Conservation (phyloP, 768 basidiomycete species). For the Rhodotorula paludigena region DNA sequence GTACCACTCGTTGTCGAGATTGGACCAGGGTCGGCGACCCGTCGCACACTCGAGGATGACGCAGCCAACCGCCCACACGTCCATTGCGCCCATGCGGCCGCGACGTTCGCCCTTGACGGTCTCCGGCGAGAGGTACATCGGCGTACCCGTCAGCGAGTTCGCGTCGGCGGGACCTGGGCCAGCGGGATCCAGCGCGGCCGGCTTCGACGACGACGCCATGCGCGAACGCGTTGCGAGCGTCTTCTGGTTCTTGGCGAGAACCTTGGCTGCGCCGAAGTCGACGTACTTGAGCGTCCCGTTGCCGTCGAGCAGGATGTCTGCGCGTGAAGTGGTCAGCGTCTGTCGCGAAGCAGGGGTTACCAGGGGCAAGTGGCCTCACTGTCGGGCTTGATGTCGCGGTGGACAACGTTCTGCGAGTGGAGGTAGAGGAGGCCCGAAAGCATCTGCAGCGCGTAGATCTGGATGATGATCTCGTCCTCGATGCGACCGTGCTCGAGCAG, state of each 20-base stretch:
- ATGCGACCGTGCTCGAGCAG: conserved; percentile 87
- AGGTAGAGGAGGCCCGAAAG: conserved; percentile 88
- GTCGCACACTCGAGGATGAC: conserved; percentile 96
- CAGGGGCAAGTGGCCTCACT: conserved; percentile 64
- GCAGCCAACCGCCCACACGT: conserved; percentile 96
- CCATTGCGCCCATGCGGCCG: conserved; percentile 90
- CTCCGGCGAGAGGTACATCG: conserved; percentile 99
- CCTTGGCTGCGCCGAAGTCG: conserved; percentile 95
- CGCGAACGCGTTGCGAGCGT: conserved; percentile 56
- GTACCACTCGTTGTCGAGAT: conserved; percentile 97
- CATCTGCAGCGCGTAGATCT: conserved; percentile 96
- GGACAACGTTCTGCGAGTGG: conserved; percentile 84
- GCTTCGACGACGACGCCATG: conserved; percentile 46
- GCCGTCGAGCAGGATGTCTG: conserved; percentile 88
- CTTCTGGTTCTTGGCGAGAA: conserved; percentile 78
- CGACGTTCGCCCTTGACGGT: conserved; percentile 89
- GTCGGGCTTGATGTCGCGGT: conserved; percentile 97
- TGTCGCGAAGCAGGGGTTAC: neutral
- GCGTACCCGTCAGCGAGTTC: conserved; percentile 77
- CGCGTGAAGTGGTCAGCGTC: too few species aligned
- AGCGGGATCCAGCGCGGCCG: conserved; percentile 11
- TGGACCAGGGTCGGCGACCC: conserved; percentile 96
- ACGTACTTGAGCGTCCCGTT: conserved; percentile 91
- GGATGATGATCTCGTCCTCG: conserved; percentile 92
- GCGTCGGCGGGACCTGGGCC: conserved; percentile 44